A percentile compares a stretch with the other conserved stretches of the same genome.
phyloP scores from a whole-genome alignment of 257 asterid genomes.

The Nicotiana benthamiana region DNA sequence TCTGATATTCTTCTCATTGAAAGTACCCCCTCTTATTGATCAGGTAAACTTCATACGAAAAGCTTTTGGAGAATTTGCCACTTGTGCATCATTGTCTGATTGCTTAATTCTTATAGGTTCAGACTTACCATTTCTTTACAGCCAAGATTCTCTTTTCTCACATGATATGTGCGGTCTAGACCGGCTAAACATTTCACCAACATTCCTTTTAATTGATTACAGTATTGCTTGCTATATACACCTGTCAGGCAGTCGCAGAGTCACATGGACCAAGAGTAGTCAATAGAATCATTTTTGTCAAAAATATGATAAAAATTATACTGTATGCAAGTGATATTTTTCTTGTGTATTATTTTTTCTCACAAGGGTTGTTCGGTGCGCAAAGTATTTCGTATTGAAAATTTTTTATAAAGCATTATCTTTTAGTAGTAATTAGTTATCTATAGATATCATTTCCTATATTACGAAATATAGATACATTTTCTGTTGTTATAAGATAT shows the following conservation, averaged over 20 bases:
- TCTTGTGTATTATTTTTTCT: too few species aligned
- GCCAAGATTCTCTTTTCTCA: background rate
- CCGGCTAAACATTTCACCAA: background rate
- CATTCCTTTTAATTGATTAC: background rate
- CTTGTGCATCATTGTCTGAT: slow-evolving; percentile 1
- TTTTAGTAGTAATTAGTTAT: too few species aligned
- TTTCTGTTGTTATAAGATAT: too few species aligned
- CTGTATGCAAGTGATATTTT: background rate
- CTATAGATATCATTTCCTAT: too few species aligned
- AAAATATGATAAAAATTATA: background rate
- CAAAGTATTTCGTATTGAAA: too few species aligned
- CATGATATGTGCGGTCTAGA: background rate
- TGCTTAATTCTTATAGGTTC: slow-evolving; percentile 2
- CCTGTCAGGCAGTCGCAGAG: background rate
- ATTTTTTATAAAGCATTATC: too few species aligned
- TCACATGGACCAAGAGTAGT: background rate
- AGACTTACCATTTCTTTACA: background rate
- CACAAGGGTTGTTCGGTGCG: too few species aligned
- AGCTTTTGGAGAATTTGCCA: background rate
- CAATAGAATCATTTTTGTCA: background rate
- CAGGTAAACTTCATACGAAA: too few species aligned
- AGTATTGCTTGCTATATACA: background rate
- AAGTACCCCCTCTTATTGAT: too few species aligned
- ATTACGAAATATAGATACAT: too few species aligned
- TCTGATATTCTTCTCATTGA: too few species aligned